phyloP scores from a whole-genome alignment of 1,284 basidiomycete species.

The Apiotrichum sp. region DNA sequence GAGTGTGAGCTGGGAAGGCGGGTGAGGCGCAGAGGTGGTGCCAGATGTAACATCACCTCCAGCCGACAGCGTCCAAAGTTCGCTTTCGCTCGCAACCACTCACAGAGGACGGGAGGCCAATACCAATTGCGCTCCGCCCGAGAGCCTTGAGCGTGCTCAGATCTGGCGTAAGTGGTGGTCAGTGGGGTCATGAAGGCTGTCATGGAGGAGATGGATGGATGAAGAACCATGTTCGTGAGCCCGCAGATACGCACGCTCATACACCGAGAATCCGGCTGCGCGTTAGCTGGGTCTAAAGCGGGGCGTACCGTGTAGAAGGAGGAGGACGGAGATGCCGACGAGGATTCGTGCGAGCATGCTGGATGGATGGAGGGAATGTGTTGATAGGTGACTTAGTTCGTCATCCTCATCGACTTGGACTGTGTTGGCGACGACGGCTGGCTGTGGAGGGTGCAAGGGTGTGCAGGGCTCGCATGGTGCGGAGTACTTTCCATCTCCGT shows the following conservation, averaged over 20 bases:
- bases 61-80: too few species aligned
- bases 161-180: slow-evolving; percentile 20
- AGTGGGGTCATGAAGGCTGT: too few species aligned
- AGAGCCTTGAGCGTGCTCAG: slow-evolving; percentile 45
- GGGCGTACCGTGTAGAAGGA: slow-evolving; percentile 34
- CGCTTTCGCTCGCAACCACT: slow-evolving; percentile 8
- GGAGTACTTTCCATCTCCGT: too few species aligned
- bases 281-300: background rate
- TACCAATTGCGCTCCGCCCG: slow-evolving; percentile 19
- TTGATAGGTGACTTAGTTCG: too few species aligned
- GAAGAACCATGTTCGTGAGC: too few species aligned
- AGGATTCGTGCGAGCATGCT: slow-evolving; percentile 15
- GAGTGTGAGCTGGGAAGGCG: background rate
- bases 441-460: too few species aligned
- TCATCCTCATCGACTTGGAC: too few species aligned
- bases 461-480: too few species aligned
- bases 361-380: background rate
- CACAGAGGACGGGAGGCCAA: slow-evolving; percentile 37
- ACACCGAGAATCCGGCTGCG: slow-evolving; percentile 45
- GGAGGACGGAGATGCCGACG: slow-evolving; percentile 28
- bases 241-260: slow-evolving; percentile 35
- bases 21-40: background rate
- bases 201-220: too few species aligned
- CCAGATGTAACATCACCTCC: background rate
- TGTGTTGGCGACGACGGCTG: too few species aligned